Evolutionary conservation across 2,329 filamentous ascomycete genomes (phyloP).

Genomic region (Hypoxylon sp.): DNA sequence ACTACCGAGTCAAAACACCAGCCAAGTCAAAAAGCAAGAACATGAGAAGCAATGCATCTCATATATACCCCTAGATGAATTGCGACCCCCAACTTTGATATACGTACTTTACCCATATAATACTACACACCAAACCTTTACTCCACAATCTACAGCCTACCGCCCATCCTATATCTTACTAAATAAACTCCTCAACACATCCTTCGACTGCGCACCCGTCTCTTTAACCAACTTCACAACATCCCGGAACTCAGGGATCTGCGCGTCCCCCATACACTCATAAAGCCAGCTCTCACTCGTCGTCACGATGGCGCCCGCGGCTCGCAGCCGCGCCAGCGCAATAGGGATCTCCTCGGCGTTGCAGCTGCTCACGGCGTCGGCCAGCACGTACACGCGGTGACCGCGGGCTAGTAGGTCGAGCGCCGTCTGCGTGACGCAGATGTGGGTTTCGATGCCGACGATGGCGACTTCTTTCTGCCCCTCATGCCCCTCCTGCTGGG

Average conservation of each 20-base stretch:
- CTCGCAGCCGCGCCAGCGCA: constrained; percentile 81
- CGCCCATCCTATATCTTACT: constrained; percentile 65
- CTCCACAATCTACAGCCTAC: neutral
- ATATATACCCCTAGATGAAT: too few species aligned
- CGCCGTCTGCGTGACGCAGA: constrained; percentile 94
- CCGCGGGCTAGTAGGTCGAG: constrained; percentile 83
- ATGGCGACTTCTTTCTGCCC: constrained; percentile 75
- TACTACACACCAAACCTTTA: neutral
- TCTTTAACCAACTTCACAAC: constrained; percentile 86
- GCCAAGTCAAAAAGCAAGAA: too few species aligned
- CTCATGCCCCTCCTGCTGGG: constrained; percentile 44
- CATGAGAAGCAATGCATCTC: too few species aligned
- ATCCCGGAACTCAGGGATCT: constrained; percentile 77
- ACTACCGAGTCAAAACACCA: too few species aligned
- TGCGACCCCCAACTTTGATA: neutral
- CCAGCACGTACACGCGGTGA: constrained; percentile 87
- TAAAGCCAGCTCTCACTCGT: constrained; percentile 92
- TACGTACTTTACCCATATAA: neutral
- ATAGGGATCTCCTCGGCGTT: constrained; percentile 86
- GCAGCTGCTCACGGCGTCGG: constrained; percentile 90
- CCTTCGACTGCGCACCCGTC: constrained; percentile 77
- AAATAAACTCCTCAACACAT: constrained; percentile 75
- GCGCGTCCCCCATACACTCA: constrained; percentile 88
- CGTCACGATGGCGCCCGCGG: constrained; percentile 83
- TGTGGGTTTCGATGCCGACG: constrained; percentile 93